Evolutionary conservation across 495 filamentous ascomycete species (phyloP), one percentile per base, ranked within the genome.

Genomic region (Aspergillus sclerotiicarbonarius): DNA sequence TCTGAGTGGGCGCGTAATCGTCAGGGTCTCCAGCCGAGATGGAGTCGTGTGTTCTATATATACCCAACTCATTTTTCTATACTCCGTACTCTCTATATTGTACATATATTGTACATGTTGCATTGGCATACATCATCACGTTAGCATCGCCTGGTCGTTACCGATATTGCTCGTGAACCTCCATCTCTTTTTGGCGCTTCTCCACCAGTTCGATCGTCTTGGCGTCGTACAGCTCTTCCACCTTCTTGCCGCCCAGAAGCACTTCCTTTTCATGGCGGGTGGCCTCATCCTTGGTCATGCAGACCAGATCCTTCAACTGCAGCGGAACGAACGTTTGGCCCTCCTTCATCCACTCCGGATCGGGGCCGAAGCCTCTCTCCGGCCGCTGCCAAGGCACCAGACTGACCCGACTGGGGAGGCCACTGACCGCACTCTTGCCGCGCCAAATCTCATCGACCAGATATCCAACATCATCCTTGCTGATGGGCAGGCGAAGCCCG

Each of bases 251-350:
- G 30, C 45, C 60, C 3, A 58, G 51, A n/a, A 62, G 69, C 15
- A 96, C 83, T 65, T 90, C 83, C 60, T 84, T 86, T 66, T 93
- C 89, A 67, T 98, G 94, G 53, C 78, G 77, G 10, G 80, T 75
- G n/a, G 86, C 87, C 69, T 98, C 94, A 58, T 98, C 93, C 71
- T 94, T 97, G 8, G 95, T 98, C 91, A 99, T 91, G 63, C 90
- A 90, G 5, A 98, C 94, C 33, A 99, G 70, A 30, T 96, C 87
- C 21, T 79, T 80, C 54, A 92, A 67, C 46, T 78, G 67, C 8
- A 96, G 57, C 18, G 79, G 81, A 6, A 86, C 78, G 25, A 80
- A 82, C 59, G 87, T 90, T 68, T 97, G 92, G 30, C 89, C 86
- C 47, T 85, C 78, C 37, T 80, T 67, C 35, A 72, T 67, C 64